A percentile compares a stretch with the other conserved stretches of the same genome.
These are phyloP conservation scores for Brassica carinata DNA, from an alignment of 345 rosid genomes.

Conservation along the genomic window DNA sequence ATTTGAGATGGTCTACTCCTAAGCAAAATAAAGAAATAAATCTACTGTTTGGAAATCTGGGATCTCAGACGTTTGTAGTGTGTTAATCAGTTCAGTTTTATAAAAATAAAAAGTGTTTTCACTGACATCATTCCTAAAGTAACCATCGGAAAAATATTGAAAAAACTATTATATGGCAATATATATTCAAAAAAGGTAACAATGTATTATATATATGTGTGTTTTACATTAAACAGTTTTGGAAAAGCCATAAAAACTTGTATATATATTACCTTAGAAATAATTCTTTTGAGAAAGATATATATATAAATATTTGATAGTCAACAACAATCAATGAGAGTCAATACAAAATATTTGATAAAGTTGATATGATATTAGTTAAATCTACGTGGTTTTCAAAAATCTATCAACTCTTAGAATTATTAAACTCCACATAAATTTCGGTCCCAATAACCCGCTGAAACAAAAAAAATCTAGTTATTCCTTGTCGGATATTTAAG, in stretches of 20 bases:
- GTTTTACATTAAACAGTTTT: background rate
- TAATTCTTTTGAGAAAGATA: too few relatives aligned
- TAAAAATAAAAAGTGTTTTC: background rate
- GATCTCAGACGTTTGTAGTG: background rate
- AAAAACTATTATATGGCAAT: background rate
- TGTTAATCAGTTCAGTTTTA: background rate
- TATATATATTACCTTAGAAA: background rate
- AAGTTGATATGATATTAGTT: background rate
- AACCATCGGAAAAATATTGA: background rate
- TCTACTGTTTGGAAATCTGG: background rate
- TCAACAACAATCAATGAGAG: too few relatives aligned
- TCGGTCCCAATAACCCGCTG: too few relatives aligned
- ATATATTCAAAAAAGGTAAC: too few relatives aligned
- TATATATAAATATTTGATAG: too few relatives aligned
- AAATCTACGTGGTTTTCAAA: background rate
- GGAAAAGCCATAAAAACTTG: background rate
- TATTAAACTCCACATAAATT: background rate
- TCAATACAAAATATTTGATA: background rate
- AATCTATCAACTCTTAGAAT: background rate
- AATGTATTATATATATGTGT: too few relatives aligned
- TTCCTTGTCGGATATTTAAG: too few relatives aligned
- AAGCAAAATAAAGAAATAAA: background rate
- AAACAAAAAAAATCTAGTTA: too few relatives aligned
- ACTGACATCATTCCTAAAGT: background rate
- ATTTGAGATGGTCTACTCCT: background rate